Conservation (phyloP, 805 yeast genomes). For the Ascoidea tarda region DNA sequence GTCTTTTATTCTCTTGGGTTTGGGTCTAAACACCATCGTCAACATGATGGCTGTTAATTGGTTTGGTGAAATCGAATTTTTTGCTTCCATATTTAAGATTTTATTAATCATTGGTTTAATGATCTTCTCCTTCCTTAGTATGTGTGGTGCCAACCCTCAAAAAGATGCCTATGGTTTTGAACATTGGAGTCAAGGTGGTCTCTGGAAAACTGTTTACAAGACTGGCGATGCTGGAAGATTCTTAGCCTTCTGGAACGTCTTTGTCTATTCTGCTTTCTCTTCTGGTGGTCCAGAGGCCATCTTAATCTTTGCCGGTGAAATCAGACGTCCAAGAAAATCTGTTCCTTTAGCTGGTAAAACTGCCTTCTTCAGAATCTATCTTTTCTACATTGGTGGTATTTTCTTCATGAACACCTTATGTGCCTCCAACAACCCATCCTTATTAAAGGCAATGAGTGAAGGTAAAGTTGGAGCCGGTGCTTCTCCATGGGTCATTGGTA, state of each 20-base stretch:
- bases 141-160: constrained; percentile 49
- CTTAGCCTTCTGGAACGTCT: constrained; percentile 30
- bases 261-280: constrained; percentile 56
- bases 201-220: constrained; percentile 32
- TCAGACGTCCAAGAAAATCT: constrained; percentile 43
- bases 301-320: constrained; percentile 61
- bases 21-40: constrained; percentile 26
- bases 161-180: constrained; percentile 50
- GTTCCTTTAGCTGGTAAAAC: constrained; percentile 59
- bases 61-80: constrained; percentile 45
- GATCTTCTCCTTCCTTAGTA: constrained; percentile 37
- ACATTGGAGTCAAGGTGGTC: constrained; percentile 55
- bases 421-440: constrained; percentile 38
- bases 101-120: constrained; percentile 41
- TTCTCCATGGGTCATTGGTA: constrained; percentile 66
- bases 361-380: constrained; percentile 50
- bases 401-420: constrained; percentile 36
- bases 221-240: constrained; percentile 37
- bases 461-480: constrained; percentile 68
- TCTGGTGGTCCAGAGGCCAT: constrained; percentile 54
- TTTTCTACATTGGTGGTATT: constrained; percentile 37
- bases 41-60: constrained; percentile 40
- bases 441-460: constrained; percentile 38
- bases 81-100: constrained; percentile 40
- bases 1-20: constrained; percentile 47